A percentile compares a stretch with the other conserved stretches of the same genome.
Evolutionary conservation across 345 rosid genomes (phyloP).

Genomic region (Streptanthus diversifolius): DNA sequence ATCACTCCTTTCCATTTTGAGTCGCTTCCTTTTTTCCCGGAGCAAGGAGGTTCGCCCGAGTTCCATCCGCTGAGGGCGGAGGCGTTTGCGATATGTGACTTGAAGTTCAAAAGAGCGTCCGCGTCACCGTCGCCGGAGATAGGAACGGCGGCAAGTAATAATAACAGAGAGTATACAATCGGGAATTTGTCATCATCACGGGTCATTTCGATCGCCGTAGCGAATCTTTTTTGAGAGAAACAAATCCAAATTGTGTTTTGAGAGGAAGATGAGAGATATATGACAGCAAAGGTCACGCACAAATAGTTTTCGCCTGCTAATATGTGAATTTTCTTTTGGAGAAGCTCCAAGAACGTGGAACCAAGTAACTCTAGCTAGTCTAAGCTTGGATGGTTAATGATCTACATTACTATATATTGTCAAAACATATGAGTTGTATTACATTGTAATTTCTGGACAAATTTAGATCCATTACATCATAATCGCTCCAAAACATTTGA

Average conservation of each 20-base stretch:
- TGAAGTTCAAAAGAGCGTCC: conserved; percentile 49
- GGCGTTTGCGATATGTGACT: conserved; percentile 41
- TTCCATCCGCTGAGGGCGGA: conserved; percentile 41
- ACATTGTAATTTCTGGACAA: background rate
- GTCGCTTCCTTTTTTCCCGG: conserved; percentile 13
- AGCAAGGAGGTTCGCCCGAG: conserved; percentile 32
- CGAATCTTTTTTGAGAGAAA: background rate
- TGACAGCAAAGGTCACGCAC: conserved; percentile 27
- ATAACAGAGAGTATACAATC: background rate
- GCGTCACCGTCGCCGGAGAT: conserved; percentile 36
- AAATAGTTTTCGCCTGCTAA: conserved; percentile 17
- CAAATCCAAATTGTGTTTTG: conserved; percentile 4
- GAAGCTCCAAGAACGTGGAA: conserved; percentile 24
- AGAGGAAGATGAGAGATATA: conserved; percentile 6
- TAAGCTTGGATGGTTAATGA: background rate
- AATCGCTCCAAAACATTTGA: background rate
- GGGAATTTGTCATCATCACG: background rate
- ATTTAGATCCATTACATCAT: background rate
- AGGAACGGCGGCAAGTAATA: background rate
- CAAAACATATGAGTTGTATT: background rate
- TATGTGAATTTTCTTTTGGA: background rate
- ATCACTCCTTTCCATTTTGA: conserved; percentile 55
- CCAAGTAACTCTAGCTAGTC: conserved; percentile 2
- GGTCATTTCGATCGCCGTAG: conserved; percentile 21
- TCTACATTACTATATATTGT: background rate